Evolutionary conservation across 2,329 filamentous ascomycete species (phyloP).

Genomic region (Daldinia eschscholtzii): DNA sequence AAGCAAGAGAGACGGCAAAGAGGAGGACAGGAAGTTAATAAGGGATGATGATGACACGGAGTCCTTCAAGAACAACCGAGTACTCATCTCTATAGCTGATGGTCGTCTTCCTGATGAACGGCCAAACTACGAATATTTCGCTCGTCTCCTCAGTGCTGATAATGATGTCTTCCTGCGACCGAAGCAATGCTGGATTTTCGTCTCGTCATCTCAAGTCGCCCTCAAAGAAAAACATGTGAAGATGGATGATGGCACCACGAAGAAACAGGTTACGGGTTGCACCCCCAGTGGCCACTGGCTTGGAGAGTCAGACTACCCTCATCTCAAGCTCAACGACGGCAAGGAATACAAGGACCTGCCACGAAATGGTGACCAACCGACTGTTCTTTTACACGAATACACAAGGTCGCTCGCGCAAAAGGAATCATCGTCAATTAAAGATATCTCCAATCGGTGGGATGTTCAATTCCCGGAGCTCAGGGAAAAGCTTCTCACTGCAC

Average conservation of each 20-base stretch:
- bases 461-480: conserved; percentile 69
- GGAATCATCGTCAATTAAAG: conserved; percentile 67
- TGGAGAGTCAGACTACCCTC: conserved; percentile 61
- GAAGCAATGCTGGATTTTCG: conserved; percentile 71
- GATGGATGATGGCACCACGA: conserved; percentile 48
- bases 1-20: conserved; percentile 65
- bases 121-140: conserved; percentile 73
- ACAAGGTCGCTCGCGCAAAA: conserved; percentile 66
- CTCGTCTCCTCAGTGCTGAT: conserved; percentile 67
- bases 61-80: conserved; percentile 74
- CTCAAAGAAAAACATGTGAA: conserved; percentile 61
- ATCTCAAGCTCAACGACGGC: conserved; percentile 67
- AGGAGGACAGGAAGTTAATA: conserved; percentile 58
- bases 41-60: conserved; percentile 58
- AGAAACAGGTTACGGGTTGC: conserved; percentile 47
- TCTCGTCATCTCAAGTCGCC: conserved; percentile 65
- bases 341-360: conserved; percentile 63
- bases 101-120: conserved; percentile 68
- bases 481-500: conserved; percentile 62
- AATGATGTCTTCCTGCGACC: conserved; percentile 66
- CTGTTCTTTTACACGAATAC: conserved; percentile 69
- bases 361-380: conserved; percentile 61
- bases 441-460: conserved; percentile 69
- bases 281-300: conserved; percentile 48
- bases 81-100: conserved; percentile 71